phyloP scores from a whole-genome alignment of 1,284 basidiomycete species.

The Amylostereum areolatum region DNA sequence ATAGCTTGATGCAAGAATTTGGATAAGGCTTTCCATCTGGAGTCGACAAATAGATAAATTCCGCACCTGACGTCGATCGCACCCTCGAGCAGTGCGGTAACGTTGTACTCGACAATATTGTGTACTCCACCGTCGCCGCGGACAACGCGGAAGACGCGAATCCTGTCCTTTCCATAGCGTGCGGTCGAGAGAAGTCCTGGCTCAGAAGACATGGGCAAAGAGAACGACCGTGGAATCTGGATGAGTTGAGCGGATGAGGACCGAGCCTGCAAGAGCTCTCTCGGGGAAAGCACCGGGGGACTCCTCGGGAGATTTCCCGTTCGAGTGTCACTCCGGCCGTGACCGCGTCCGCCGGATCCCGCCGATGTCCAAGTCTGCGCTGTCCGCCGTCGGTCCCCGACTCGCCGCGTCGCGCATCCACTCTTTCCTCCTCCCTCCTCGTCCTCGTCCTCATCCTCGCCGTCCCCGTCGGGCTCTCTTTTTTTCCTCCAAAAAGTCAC shows the following conservation, averaged over 20 bases:
- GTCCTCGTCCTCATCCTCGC: background rate
- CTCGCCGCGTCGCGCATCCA: background rate
- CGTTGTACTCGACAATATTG: constrained; percentile 77
- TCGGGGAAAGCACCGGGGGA: no score
- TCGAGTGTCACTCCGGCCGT: no score
- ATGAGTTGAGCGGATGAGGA: no score
- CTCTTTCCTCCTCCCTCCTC: background rate
- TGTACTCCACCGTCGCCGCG: constrained; percentile 57
- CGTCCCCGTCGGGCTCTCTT: background rate
- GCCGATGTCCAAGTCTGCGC: no score
- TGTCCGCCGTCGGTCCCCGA: background rate
- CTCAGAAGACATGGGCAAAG: background rate
- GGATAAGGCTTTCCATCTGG: background rate
- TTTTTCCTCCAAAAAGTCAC: background rate
- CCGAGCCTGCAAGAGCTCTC: no score
- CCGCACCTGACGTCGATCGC: constrained; percentile 64
- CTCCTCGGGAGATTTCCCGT: no score
- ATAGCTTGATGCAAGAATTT: constrained; percentile 41
- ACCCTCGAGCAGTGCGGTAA: constrained; percentile 75
- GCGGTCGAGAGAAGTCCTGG: constrained; percentile 37
- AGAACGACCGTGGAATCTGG: no score
- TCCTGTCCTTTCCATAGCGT: constrained; percentile 83
- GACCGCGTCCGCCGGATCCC: no score
- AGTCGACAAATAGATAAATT: background rate
- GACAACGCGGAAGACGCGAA: constrained; percentile 83